Evolutionary conservation across 352 stramenopile species (phyloP), one percentile per base, ranked within the genome.

Genomic region (Globisporangium mamillatum): DNA sequence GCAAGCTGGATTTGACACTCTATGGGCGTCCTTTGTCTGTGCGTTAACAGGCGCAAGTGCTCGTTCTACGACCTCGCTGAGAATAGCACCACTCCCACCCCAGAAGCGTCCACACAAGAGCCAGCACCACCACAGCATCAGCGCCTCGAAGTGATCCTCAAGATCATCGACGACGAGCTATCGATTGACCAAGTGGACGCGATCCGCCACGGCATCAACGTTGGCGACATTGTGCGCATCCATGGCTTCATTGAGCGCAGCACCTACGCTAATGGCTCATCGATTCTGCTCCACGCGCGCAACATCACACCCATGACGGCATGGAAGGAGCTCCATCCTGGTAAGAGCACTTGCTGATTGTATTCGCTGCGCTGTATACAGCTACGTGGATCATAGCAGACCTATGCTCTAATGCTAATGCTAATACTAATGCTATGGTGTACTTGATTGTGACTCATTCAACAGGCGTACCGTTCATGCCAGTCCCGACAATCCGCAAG

Each of bases 101-200:
- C 24, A 14, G 29, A 60, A 27, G 29, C 3, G 29, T 46, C 55
- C 0, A 5, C 27, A 6, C 18, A 20, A n/a, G 76, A 1, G 57
- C 53, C 6, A 63, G 54, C 29, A 63, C 67, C 25, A 59, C 65
- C 29, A 46, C 24, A 10, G 52, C 76, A 7, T 65, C 59, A 89
- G 64, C 80, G 80, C 24, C 57, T 94, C 32, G 86, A 94, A 67
- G 83, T 92, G 52, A 84, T 94, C 27, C 72, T 94, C 58, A 94
- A 94, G 66, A 86, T 93, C 69, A 86, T 91, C 29, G 76, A 87
- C 38, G 69, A 73, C 44, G 78, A 90, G 67, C 75, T 94, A 34
- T 86, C 83, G 7, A 71, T 76, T 14, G 87, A 91, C 20, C 62
- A 91, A 5, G 67, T 94, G 12, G 82, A 92, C 20, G 63, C 64